A percentile compares a stretch with the other conserved stretches of the same genome.
Evolutionary conservation across 495 filamentous ascomycete genomes (phyloP).

Genomic region (Saxispiralis lemnorum): DNA sequence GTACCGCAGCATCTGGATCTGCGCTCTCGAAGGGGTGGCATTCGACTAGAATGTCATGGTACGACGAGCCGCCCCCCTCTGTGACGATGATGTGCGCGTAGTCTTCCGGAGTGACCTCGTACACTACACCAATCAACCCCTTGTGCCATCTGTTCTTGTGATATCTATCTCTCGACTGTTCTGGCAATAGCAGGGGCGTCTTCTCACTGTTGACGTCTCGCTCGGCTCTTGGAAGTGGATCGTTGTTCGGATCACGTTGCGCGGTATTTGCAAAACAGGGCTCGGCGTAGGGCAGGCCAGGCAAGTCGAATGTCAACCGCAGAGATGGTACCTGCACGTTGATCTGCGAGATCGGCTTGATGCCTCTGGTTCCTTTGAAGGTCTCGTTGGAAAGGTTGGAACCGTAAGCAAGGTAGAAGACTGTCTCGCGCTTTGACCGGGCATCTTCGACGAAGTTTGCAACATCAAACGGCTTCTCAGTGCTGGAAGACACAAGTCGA

Average conservation of each 20-base stretch:
- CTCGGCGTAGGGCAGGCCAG: slow-evolving; percentile 71
- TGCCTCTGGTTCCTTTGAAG: slow-evolving; percentile 57
- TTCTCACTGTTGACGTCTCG: slow-evolving; percentile 4
- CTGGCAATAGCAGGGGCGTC: slow-evolving; percentile 15
- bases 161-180: slow-evolving; percentile 20
- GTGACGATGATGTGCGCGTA: slow-evolving; percentile 75
- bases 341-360: slow-evolving; percentile 58
- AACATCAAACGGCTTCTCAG: slow-evolving; percentile 8
- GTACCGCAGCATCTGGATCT: slow-evolving; percentile 14
- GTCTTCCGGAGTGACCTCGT: slow-evolving; percentile 70
- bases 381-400: slow-evolving; percentile 67
- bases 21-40: slow-evolving; percentile 42
- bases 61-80: slow-evolving; percentile 68
- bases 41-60: slow-evolving; percentile 63
- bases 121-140: slow-evolving; percentile 79
- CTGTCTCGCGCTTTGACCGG: slow-evolving; percentile 28
- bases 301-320: slow-evolving; percentile 63
- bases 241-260: slow-evolving; percentile 29
- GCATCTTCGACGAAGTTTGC: slow-evolving; percentile 1
- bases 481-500: background rate
- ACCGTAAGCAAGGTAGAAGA: slow-evolving; percentile 89
- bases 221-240: background rate
- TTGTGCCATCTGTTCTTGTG: slow-evolving; percentile 47
- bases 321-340: slow-evolving; percentile 67
- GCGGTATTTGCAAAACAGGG: slow-evolving; percentile 81